These are phyloP conservation scores for Cordia subcordata DNA, from an alignment of 257 asterid species.

Conservation along the genomic window DNA sequence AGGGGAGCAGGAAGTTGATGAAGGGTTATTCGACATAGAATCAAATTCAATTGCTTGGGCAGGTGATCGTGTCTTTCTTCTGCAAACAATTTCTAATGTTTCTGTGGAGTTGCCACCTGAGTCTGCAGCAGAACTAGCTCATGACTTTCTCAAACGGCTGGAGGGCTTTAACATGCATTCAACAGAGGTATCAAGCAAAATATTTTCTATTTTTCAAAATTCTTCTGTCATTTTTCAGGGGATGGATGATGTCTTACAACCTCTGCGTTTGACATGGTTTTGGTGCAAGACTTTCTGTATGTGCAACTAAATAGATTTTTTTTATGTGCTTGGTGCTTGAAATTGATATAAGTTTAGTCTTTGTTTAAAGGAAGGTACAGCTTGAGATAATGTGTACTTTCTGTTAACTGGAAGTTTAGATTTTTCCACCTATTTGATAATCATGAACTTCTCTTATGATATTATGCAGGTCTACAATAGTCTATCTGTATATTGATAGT, in stretches of 20 bases:
- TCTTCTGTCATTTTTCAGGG: not conserved
- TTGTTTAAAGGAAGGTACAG: no score
- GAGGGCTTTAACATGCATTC: conserved; percentile 87
- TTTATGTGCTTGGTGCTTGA: no score
- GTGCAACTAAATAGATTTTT: no score
- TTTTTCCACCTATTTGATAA: no score
- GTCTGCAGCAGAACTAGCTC: conserved; percentile 91
- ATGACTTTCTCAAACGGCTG: conserved; percentile 66
- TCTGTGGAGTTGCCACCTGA: conserved; percentile 75
- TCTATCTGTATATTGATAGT: no score
- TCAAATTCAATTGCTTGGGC: conserved; percentile 75
- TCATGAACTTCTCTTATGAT: no score
- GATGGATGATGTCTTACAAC: no score
- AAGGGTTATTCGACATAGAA: conserved; percentile 41
- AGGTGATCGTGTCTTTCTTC: conserved; percentile 78
- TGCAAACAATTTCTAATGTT: conserved; percentile 88
- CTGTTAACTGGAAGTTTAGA: no score
- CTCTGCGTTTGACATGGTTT: not conserved
- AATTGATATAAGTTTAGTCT: no score
- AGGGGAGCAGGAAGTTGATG: conserved; percentile 19
- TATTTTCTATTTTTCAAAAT: not conserved
- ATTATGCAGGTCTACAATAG: no score
- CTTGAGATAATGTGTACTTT: no score
- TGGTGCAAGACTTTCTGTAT: no score
- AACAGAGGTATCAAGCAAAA: conserved; percentile 64